A percentile compares a stretch with the other conserved stretches of the same genome.
These are phyloP conservation scores for Elaeis guineensis DNA, from an alignment of 176 grass and related monocot genomes.

Conservation along the genomic window DNA sequence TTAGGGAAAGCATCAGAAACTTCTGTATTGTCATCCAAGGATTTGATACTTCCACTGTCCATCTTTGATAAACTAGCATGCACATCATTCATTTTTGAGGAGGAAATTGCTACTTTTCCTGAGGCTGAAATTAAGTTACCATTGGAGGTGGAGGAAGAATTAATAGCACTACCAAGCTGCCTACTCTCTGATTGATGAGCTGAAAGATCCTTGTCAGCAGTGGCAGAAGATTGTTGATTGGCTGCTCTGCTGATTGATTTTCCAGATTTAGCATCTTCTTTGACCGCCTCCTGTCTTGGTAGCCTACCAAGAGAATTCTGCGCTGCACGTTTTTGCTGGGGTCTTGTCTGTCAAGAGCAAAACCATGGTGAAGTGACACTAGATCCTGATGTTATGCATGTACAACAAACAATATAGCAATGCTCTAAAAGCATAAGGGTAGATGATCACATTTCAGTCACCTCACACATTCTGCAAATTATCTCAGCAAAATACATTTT, in stretches of 20 bases:
- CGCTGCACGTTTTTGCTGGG: constrained; percentile 44
- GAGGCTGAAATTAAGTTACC: constrained; percentile 25
- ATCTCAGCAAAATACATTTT: too few species aligned
- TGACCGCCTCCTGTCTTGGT: constrained; percentile 48
- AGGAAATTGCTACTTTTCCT: constrained; percentile 31
- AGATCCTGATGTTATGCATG: too few species aligned
- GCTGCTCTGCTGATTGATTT: constrained; percentile 47
- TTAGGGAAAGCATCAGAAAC: constrained; percentile 37
- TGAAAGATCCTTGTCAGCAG: constrained; percentile 35
- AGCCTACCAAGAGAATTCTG: constrained; percentile 49
- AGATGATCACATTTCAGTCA: too few species aligned
- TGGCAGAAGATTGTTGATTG: constrained; percentile 38
- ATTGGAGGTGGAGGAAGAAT: constrained; percentile 30
- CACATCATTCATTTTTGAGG: constrained; percentile 28
- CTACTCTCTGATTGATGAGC: constrained; percentile 33
- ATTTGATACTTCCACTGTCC: constrained; percentile 27
- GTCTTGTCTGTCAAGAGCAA: constrained; percentile 43
- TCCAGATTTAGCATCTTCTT: constrained; percentile 72
- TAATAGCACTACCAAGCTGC: constrained; percentile 19
- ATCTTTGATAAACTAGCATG: constrained; percentile 8
- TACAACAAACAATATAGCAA: too few species aligned
- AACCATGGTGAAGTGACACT: neutral
- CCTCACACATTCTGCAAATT: too few species aligned
- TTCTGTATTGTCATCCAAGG: constrained; percentile 33
- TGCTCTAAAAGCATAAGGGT: too few species aligned